Conservation (phyloP, 78 protist genomes). For the Dictyostelium intermedium region DNA sequence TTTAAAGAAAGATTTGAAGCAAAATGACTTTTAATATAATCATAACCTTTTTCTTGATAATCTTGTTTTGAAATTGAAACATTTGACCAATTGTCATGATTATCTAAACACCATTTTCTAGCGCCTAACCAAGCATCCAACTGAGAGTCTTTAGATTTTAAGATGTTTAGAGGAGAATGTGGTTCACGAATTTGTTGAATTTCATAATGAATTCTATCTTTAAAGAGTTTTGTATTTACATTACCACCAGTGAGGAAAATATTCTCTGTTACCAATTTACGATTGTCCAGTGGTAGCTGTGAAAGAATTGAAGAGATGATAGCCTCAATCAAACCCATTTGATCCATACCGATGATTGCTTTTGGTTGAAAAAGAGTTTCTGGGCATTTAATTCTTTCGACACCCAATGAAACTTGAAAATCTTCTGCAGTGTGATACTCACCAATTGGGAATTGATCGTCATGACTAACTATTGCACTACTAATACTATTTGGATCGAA, state of each 20-base stretch:
- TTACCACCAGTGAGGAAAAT: slow-evolving; percentile 72
- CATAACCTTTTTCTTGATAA: slow-evolving; percentile 72
- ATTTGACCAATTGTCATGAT: slow-evolving; percentile 10
- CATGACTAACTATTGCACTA: neutral
- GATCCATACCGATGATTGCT: slow-evolving; percentile 56
- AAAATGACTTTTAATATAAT: slow-evolving; percentile 50
- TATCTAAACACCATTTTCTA: slow-evolving; percentile 28
- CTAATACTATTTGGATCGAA: slow-evolving; percentile 39
- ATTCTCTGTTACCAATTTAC: slow-evolving; percentile 23
- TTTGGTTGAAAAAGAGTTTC: slow-evolving; percentile 77
- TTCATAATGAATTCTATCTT: slow-evolving; percentile 37
- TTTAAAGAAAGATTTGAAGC: slow-evolving; percentile 45
- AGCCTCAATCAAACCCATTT: slow-evolving; percentile 68
- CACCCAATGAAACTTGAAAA: slow-evolving; percentile 44
- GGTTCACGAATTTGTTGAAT: slow-evolving; percentile 41
- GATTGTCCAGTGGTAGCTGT: neutral
- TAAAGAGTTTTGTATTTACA: neutral
- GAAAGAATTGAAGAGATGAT: neutral
- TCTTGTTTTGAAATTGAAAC: slow-evolving; percentile 32
- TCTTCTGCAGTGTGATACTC: slow-evolving; percentile 49
- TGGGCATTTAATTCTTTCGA: slow-evolving; percentile 71
- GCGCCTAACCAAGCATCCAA: slow-evolving; percentile 69
- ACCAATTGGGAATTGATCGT: neutral
- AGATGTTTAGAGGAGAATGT: neutral
- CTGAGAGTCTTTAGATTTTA: neutral